These are phyloP conservation scores for Sapria himalayana DNA, from an alignment of 345 rosid species.

Conservation along the genomic window DNA sequence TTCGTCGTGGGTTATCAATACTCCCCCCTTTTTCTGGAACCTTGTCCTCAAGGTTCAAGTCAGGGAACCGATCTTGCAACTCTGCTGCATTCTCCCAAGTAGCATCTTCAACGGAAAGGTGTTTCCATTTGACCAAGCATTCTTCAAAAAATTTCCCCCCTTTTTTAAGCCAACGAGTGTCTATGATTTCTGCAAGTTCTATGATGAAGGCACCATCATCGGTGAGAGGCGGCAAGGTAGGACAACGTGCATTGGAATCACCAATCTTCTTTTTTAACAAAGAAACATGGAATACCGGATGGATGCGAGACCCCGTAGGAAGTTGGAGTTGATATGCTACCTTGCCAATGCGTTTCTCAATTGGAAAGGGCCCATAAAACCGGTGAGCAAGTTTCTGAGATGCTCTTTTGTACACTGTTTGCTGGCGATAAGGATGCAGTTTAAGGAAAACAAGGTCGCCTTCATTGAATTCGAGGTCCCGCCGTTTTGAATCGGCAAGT, in stretches of 20 bases:
- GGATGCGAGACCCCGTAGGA: background rate
- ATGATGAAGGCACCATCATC: background rate
- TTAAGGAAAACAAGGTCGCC: slow-evolving; percentile 5
- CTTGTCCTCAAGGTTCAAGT: slow-evolving; percentile 6
- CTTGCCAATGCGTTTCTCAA: background rate
- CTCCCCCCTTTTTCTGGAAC: background rate
- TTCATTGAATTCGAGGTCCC: background rate
- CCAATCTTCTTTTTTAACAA: background rate
- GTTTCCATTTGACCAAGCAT: background rate
- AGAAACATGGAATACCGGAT: background rate
- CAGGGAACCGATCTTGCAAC: background rate
- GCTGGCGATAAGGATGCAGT: slow-evolving; percentile 1
- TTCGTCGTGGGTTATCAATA: no score
- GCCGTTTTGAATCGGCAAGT: background rate
- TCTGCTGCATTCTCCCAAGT: background rate
- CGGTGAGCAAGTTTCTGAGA: background rate
- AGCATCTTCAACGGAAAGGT: background rate
- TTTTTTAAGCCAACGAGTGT: background rate
- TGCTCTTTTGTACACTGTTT: background rate
- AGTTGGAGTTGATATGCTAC: slow-evolving; percentile 2
- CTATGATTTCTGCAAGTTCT: background rate
- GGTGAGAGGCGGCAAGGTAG: background rate
- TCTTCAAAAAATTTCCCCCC: background rate
- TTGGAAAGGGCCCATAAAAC: slow-evolving; percentile 1
- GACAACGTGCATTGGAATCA: background rate